Conservation (phyloP, 2,329 filamentous ascomycete species). For the Grosmannia penicillata region DNA sequence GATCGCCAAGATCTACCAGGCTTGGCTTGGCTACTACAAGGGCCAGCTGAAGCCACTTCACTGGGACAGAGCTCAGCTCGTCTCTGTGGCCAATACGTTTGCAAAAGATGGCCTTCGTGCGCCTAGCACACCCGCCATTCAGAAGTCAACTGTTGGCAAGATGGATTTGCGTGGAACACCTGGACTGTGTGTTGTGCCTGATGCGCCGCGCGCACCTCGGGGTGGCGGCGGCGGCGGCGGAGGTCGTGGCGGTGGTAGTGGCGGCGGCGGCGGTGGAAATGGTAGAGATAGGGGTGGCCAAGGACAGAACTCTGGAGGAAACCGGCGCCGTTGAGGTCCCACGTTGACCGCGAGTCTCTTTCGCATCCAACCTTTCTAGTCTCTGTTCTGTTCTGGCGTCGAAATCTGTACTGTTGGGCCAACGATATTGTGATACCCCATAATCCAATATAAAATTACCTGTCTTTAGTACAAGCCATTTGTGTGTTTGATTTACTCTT, state of each 20-base stretch:
- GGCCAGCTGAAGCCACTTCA: conserved; percentile 27
- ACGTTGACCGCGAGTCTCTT: too few relatives aligned
- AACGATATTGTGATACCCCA: too few relatives aligned
- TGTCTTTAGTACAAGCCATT: too few relatives aligned
- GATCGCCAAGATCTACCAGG: conserved; percentile 36
- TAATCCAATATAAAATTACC: too few relatives aligned
- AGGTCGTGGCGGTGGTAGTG: conserved; percentile 3
- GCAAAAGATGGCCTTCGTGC: conserved; percentile 31
- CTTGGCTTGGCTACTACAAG: conserved; percentile 43
- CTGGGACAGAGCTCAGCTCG: conserved; percentile 29
- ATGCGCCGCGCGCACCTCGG: conserved; percentile 18
- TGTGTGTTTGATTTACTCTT: too few relatives aligned
- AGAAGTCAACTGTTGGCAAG: conserved; percentile 34
- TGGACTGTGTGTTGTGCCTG: conserved; percentile 31
- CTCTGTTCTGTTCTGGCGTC: too few relatives aligned
- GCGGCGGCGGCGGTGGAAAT: background rate
- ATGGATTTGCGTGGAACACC: conserved; percentile 40
- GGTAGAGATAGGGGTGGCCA: too few relatives aligned
- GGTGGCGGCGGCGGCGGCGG: conserved; percentile 1
- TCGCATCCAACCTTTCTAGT: too few relatives aligned
- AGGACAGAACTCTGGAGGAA: too few relatives aligned
- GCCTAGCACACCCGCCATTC: conserved; percentile 29
- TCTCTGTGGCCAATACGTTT: conserved; percentile 34
- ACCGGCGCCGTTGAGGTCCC: too few relatives aligned
- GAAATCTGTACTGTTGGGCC: too few relatives aligned